phyloP scores from a whole-genome alignment of 2,329 filamentous ascomycete species.

The Pseudocercospora fuligena region DNA sequence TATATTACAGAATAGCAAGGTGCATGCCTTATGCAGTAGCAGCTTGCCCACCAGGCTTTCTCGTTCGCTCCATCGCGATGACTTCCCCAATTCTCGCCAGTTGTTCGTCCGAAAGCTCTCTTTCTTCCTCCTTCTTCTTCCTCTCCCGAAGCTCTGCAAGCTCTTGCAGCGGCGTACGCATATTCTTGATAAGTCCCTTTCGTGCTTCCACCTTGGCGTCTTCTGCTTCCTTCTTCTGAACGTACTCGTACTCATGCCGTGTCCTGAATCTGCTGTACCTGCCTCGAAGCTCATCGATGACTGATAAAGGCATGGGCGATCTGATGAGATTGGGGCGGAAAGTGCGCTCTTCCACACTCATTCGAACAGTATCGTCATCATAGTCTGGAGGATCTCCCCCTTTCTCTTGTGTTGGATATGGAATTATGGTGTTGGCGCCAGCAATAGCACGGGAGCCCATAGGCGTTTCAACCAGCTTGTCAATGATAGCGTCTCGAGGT shows the following conservation, averaged over 20 bases:
- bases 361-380: constrained; percentile 72
- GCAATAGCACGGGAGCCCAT: constrained; percentile 61
- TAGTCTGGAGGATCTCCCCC: constrained; percentile 58
- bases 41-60: not conserved
- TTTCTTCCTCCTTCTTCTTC: constrained; percentile 43
- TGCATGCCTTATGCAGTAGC: not conserved
- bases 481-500: constrained; percentile 76
- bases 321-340: constrained; percentile 78
- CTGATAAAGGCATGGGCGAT: constrained; percentile 75
- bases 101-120: constrained; percentile 44
- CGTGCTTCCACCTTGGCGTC: constrained; percentile 55
- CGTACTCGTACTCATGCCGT: constrained; percentile 75
- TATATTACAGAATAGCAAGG: not conserved
- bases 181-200: constrained; percentile 45
- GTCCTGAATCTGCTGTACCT: constrained; percentile 82
- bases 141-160: constrained; percentile 45
- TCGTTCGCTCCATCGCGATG: constrained; percentile 39
- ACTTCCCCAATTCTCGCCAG: constrained; percentile 49
- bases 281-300: constrained; percentile 85
- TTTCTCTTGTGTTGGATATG: constrained; percentile 65
- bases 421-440: constrained; percentile 73
- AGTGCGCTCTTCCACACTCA: constrained; percentile 73
- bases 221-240: constrained; percentile 66
- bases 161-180: constrained; percentile 56
- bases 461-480: constrained; percentile 42